Conservation (phyloP, 306 rosid genomes). For the Cucurbita ficifolia region DNA sequence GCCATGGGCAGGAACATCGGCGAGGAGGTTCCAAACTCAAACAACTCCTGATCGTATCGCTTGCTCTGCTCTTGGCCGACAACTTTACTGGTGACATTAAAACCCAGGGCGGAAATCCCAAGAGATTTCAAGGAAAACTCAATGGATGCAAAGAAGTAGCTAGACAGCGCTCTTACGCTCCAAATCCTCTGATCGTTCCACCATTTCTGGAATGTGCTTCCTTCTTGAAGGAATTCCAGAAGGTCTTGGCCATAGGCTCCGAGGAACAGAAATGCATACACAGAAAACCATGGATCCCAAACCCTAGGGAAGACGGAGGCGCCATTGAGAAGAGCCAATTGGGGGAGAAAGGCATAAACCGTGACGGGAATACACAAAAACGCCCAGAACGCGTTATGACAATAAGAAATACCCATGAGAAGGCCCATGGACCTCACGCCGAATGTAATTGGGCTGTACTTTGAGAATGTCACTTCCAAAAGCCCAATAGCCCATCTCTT, state of each 20-base stretch:
- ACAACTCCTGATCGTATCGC: constrained; percentile 18
- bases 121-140: constrained; percentile 16
- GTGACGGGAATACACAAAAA: constrained; percentile 13
- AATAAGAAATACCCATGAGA: constrained; percentile 17
- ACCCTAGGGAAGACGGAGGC: constrained; percentile 26
- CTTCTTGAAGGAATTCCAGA: constrained; percentile 13
- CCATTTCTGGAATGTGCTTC: constrained; percentile 18
- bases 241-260: constrained; percentile 25
- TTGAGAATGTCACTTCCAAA: constrained; percentile 16
- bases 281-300: constrained; percentile 14
- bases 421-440: constrained; percentile 15
- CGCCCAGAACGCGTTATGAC: constrained; percentile 10
- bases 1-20: constrained; percentile 6
- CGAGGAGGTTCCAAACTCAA: constrained; percentile 25
- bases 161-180: constrained; percentile 22
- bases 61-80: constrained; percentile 21
- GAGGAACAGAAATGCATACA: constrained; percentile 20
- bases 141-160: constrained; percentile 9
- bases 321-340: constrained; percentile 24
- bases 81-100: constrained; percentile 32
- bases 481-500: constrained; percentile 24
- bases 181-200: constrained; percentile 43
- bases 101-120: constrained; percentile 11
- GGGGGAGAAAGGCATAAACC: constrained; percentile 26
- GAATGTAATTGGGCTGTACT: constrained; percentile 11